These are phyloP conservation scores for Leccinum variabile DNA, from an alignment of 1,284 basidiomycete genomes.

Conservation along the genomic window DNA sequence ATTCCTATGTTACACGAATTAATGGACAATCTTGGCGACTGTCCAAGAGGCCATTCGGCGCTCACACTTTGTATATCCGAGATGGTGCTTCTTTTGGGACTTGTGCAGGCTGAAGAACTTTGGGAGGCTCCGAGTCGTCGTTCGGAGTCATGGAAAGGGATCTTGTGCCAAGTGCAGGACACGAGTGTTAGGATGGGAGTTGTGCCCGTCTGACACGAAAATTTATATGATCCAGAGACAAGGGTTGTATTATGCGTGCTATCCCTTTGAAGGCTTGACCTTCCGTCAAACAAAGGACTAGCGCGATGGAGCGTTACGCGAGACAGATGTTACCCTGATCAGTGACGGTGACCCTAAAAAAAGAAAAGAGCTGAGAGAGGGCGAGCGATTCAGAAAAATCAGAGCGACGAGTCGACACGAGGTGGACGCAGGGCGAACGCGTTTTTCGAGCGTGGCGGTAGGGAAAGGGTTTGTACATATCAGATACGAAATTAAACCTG, in stretches of 20 bases:
- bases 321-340: conserved; percentile 14
- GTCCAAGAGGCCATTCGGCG: conserved; percentile 7
- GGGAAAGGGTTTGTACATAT: neutral
- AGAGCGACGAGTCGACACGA: conserved; percentile 8
- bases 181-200: neutral
- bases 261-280: neutral
- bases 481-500: conserved; percentile 1
- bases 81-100: neutral
- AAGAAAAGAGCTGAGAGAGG: neutral
- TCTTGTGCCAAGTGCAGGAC: neutral
- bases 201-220: neutral
- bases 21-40: conserved; percentile 1
- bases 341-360: neutral
- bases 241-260: neutral
- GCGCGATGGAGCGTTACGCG: conserved; percentile 9
- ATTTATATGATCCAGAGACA: conserved; percentile 11
- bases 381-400: neutral
- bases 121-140: conserved; percentile 6
- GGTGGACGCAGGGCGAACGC: conserved; percentile 16
- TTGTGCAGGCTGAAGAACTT: conserved; percentile 2
- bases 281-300: neutral
- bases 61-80: conserved; percentile 15
- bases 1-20: conserved; percentile 9
- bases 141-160: conserved; percentile 9
- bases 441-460: conserved; percentile 5